Evolutionary conservation across 108 stramenopile species (phyloP), one percentile per base, ranked within the genome.

Genomic region (Fragilaria crotonensis): DNA sequence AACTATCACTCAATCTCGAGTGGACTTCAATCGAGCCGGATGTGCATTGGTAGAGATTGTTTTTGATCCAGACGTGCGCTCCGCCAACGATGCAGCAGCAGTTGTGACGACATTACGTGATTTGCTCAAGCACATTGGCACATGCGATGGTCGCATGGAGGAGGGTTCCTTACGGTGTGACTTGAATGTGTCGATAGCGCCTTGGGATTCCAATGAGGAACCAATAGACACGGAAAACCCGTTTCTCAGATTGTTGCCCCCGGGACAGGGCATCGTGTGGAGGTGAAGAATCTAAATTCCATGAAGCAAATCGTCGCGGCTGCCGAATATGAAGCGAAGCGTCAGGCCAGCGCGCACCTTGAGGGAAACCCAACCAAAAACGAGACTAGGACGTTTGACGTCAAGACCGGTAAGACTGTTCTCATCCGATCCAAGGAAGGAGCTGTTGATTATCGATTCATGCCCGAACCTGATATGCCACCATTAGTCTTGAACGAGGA

Each of bases 401-500:
- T 79, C n/a, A 68, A 63, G 33, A 65, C 53, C 21, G 73, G 73
- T n/a, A 47, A 64, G 26, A 93, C 95, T 17, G 57, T 78, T 5
- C 63, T 72, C 20, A 84, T 95, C 59, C 67, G 96, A 36, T 64
- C 58, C 48, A 97, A 99, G 60, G 95, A 89, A 41, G 89, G 79
- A 52, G 87, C 90, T 3, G 64, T 87, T 5, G 98, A 95, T 72
- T 99, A 99, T 78, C 86, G 96, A 30, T 97, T 97, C 71, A 71
- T 97, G 78, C 96, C 96, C 3, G 96, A 97, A 50, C 96, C 98
- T 4, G 98, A 99, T 84, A 67, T 99, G 0, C 96, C 96, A 4
- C 95, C 95, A 25, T 61, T 97, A 32, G 64, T 83, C 19, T 62
- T 98, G 57, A 68, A 81, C 48, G 54, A 65, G 21, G 55, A 62